These are phyloP conservation scores for Cladosporium sp. DNA, from an alignment of 2,329 filamentous ascomycete genomes.

Conservation along the genomic window DNA sequence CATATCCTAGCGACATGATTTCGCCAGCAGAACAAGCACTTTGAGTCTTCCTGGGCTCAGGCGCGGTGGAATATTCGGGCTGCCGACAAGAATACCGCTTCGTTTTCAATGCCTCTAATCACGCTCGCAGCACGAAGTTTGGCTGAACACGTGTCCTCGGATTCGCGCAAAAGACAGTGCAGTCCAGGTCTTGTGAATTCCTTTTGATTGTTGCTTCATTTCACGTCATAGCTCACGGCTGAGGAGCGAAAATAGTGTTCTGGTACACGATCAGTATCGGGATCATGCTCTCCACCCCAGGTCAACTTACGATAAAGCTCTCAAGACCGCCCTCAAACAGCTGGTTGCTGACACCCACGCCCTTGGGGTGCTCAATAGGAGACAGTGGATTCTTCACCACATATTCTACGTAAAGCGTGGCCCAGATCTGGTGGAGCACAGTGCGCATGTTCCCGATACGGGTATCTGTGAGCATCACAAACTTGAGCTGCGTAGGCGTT, in stretches of 20 bases:
- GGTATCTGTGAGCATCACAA: conserved; percentile 94
- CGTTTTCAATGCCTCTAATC: neutral
- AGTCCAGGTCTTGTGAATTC: neutral
- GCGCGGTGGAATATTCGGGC: neutral
- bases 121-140: neutral
- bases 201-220: neutral
- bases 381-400: conserved; percentile 67
- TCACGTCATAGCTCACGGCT: neutral
- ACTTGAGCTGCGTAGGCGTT: conserved; percentile 91
- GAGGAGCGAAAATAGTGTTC: conserved; percentile 9
- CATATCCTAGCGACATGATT: neutral
- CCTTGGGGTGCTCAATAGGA: conserved; percentile 62
- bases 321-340: conserved; percentile 69
- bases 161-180: neutral
- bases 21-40: neutral
- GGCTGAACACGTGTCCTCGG: neutral
- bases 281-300: neutral
- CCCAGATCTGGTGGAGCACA: conserved; percentile 96
- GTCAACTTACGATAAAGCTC: conserved; percentile 66
- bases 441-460: conserved; percentile 87
- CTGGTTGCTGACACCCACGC: conserved; percentile 65
- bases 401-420: conserved; percentile 96
- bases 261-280: neutral
- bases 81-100: neutral
- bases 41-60: neutral